phyloP scores from a whole-genome alignment of 2,329 filamentous ascomycete genomes.

The Diplodia corticola region DNA sequence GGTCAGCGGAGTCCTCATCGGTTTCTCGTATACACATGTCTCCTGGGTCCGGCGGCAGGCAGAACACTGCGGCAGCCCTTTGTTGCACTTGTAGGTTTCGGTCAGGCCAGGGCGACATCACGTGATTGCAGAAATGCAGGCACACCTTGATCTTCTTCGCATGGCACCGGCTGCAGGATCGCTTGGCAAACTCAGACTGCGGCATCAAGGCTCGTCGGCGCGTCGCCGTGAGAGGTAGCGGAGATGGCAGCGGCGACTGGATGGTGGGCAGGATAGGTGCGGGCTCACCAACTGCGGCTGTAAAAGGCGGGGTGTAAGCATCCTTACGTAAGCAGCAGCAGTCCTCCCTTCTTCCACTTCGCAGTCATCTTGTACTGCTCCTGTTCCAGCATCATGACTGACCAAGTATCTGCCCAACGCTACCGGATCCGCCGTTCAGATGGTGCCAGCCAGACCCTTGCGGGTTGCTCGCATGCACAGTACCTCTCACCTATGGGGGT shows the following conservation, averaged over 20 bases:
- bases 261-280: not conserved
- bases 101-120: not conserved
- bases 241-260: not conserved
- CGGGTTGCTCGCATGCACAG: too few species aligned
- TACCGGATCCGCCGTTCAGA: too few species aligned
- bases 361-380: too few species aligned
- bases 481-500: too few species aligned
- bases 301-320: not conserved
- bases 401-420: too few species aligned
- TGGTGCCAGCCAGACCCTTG: too few species aligned
- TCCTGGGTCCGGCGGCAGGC: not conserved
- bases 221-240: not conserved
- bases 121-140: not conserved
- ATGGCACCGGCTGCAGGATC: conserved; percentile 17
- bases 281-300: too few species aligned
- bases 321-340: too few species aligned
- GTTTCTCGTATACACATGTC: conserved; percentile 8
- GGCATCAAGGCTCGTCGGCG: conserved; percentile 2
- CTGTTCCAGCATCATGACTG: too few species aligned
- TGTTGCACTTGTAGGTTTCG: not conserved
- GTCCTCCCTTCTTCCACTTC: too few species aligned
- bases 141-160: conserved; percentile 17
- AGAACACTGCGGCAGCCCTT: not conserved
- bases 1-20: conserved; percentile 1
- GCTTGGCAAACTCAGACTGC: not conserved